Percentiles rank a stretch among this genome's conserved stretches.
Evolutionary conservation across 2,329 filamentous ascomycete species (phyloP).

Genomic region (Arachnomyces sp.): DNA sequence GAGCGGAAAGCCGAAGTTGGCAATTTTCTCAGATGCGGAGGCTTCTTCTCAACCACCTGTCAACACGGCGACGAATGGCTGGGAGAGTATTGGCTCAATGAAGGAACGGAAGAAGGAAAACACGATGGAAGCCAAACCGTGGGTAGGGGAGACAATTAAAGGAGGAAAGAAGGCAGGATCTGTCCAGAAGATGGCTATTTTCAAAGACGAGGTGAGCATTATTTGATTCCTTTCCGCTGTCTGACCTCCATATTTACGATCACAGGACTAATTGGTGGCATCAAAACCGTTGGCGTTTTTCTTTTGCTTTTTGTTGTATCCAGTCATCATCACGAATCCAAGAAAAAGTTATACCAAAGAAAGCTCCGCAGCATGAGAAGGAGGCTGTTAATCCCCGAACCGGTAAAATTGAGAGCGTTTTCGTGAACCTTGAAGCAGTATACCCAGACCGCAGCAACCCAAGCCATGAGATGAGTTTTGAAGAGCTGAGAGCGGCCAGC

Average conservation of each 20-base stretch:
- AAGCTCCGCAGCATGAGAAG: conserved; percentile 66
- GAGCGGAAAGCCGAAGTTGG: conserved; percentile 68
- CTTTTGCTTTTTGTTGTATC: conserved; percentile 43
- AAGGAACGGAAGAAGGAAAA: conserved; percentile 93
- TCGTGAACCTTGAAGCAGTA: conserved; percentile 74
- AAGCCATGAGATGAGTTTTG: conserved; percentile 74
- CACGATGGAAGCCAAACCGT: conserved; percentile 71
- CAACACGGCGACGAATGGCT: conserved; percentile 58
- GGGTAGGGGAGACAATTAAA: conserved; percentile 85
- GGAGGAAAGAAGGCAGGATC: conserved; percentile 72
- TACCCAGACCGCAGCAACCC: conserved; percentile 69
- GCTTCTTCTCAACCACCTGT: conserved; percentile 49
- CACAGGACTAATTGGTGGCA: conserved; percentile 84
- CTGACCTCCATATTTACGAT: conserved; percentile 65
- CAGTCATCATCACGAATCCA: conserved; percentile 36
- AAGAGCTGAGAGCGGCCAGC: conserved; percentile 74
- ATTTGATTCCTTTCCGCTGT: conserved; percentile 26
- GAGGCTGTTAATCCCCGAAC: conserved; percentile 73
- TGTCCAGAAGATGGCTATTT: conserved; percentile 77
- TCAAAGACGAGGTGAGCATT: conserved; percentile 85
- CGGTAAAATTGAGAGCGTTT: conserved; percentile 76
- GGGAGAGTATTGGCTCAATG: conserved; percentile 85
- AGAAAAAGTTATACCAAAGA: conserved; percentile 37
- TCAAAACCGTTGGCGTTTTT: conserved; percentile 26
- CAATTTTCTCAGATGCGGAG: conserved; percentile 79